phyloP scores from a whole-genome alignment of 139 green algal species.

The Chlamydomonas sp. region DNA sequence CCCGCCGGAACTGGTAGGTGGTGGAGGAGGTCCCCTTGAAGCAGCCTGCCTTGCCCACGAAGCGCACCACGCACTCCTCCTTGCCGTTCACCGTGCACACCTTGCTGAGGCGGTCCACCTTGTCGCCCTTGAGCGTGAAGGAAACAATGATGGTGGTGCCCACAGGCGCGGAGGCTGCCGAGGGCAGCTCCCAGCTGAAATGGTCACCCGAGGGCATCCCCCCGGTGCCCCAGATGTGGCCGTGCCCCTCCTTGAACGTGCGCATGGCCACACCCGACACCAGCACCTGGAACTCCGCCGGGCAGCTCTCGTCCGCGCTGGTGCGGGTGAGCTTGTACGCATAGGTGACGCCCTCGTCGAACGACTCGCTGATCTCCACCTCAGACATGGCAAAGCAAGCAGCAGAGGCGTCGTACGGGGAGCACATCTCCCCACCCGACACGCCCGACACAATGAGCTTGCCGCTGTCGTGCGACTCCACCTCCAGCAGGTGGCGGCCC shows the following conservation, averaged over 20 bases:
- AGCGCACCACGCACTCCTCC: constrained; percentile 27
- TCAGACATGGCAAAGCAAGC: constrained; percentile 4
- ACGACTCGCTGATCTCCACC: constrained; percentile 29
- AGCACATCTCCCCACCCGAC: neutral
- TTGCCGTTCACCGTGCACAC: constrained; percentile 12
- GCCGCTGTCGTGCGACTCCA: neutral
- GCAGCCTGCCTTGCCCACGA: constrained; percentile 14
- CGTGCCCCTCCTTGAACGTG: constrained; percentile 21
- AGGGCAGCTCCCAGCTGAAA: constrained; percentile 11
- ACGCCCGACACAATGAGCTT: neutral
- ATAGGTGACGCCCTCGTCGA: constrained; percentile 28
- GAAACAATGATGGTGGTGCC: constrained; percentile 9
- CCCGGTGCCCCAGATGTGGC: constrained; percentile 24
- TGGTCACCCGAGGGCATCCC: constrained; percentile 8
- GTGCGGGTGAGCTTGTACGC: constrained; percentile 37
- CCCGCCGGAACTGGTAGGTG: no score
- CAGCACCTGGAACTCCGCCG: constrained; percentile 33
- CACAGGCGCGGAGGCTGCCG: neutral
- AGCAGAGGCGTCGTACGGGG: neutral
- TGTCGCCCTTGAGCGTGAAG: constrained; percentile 17
- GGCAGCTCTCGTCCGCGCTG: neutral
- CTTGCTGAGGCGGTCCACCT: constrained; percentile 17
- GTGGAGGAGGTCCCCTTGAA: neutral
- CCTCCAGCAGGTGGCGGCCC: neutral
- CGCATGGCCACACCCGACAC: neutral